A percentile compares a stretch with the other conserved stretches of the same genome.
Conservation (phyloP, 352 stramenopile species). For the Phytophthora lateralis region DNA sequence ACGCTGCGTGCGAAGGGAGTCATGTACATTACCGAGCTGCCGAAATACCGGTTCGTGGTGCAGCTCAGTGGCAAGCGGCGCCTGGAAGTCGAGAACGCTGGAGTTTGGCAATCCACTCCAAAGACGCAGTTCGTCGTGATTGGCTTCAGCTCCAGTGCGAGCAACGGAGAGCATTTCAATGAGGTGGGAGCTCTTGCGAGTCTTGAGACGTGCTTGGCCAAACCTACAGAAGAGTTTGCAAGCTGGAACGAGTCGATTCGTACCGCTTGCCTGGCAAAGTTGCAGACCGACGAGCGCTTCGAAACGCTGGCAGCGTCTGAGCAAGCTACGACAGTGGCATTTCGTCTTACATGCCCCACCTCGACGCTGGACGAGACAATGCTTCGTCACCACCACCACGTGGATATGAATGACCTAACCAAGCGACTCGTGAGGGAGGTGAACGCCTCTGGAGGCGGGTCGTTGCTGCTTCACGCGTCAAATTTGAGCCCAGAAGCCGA, state of each 20-base stretch:
- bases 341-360: slow-evolving; percentile 57
- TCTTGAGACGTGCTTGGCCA: slow-evolving; percentile 39
- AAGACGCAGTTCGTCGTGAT: slow-evolving; percentile 83
- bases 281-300: slow-evolving; percentile 59
- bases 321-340: slow-evolving; percentile 29
- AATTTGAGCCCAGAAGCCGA: slow-evolving; percentile 20
- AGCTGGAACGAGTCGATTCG: slow-evolving; percentile 2
- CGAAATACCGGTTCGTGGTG: slow-evolving; percentile 64
- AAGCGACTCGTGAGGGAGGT: slow-evolving; percentile 61
- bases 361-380: slow-evolving; percentile 61
- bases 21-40: slow-evolving; percentile 65
- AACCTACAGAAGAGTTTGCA: slow-evolving; percentile 11
- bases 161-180: slow-evolving; percentile 31
- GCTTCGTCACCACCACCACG: slow-evolving; percentile 74
- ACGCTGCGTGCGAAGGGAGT: slow-evolving; percentile 71
- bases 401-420: slow-evolving; percentile 77
- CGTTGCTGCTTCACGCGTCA: slow-evolving; percentile 41
- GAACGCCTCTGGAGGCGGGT: slow-evolving; percentile 56
- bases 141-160: slow-evolving; percentile 28
- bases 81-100: slow-evolving; percentile 68
- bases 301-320: slow-evolving; percentile 10
- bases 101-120: slow-evolving; percentile 56
- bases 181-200: slow-evolving; percentile 32
- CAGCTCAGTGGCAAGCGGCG: slow-evolving; percentile 74
- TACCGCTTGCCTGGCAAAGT: slow-evolving; percentile 26